Conservation (phyloP, 768 basidiomycete species). For the Obba rivulosa region DNA sequence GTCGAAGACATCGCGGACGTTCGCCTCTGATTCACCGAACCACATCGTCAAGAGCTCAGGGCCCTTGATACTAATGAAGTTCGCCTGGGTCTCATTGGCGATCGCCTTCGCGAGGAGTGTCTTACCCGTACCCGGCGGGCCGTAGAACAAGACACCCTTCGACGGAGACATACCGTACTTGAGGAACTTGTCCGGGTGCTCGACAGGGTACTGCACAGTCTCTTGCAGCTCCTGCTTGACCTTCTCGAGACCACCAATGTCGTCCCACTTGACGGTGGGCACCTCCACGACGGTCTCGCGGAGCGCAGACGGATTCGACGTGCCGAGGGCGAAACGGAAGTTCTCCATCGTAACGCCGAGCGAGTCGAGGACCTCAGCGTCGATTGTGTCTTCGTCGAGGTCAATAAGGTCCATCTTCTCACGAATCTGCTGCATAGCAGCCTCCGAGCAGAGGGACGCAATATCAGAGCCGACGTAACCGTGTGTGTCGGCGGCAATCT, state of each 20-base stretch:
- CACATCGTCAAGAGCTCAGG: constrained; percentile 99
- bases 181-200: constrained; percentile 99
- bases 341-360: constrained; percentile 99
- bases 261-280: constrained; percentile 98
- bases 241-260: constrained; percentile 98
- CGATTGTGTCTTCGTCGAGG: constrained; percentile 96
- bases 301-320: constrained; percentile 96
- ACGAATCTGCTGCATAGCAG: constrained; percentile 99
- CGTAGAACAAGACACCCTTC: constrained; percentile 99
- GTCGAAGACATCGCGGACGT: constrained; percentile 99
- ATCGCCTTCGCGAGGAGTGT: constrained; percentile 98
- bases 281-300: constrained; percentile 99
- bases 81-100: constrained; percentile 99
- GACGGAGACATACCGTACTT: constrained; percentile 99
- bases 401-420: constrained; percentile 99
- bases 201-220: constrained; percentile 99
- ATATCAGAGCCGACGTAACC: constrained; percentile 87
- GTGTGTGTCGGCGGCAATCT: constrained; percentile 38
- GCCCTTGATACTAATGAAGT: constrained; percentile 99
- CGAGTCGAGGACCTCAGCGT: constrained; percentile 97
- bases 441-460: constrained; percentile 96
- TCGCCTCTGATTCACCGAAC: constrained; percentile 99
- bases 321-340: constrained; percentile 98
- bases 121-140: constrained; percentile 99
- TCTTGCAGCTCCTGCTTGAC: constrained; percentile 99